Evolutionary conservation across 352 stramenopile species (phyloP), one percentile per base, ranked within the genome.

Genomic region (Aphanomyces astaci): DNA sequence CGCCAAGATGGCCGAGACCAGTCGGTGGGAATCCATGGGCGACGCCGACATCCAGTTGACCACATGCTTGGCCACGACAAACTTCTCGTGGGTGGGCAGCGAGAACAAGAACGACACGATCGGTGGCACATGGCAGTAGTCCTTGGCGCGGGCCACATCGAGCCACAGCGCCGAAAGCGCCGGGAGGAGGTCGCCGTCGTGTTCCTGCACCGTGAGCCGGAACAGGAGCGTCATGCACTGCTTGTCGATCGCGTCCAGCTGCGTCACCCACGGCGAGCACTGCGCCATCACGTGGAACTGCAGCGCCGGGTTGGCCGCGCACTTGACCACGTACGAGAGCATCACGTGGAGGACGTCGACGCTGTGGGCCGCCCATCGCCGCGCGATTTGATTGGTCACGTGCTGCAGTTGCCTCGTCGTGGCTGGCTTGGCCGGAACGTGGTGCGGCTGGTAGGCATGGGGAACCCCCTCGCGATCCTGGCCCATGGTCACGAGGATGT

Each of bases 191-290:
- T 7, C 36, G 36, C 36, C 36, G 15, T 60, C 13, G 17, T 59
- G 43, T 17, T 57, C 62, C 30, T 51, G 22, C 22, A n/a, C n/a
- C n/a, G 62, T 68, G 51, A 68, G 28, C 2, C 62, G 62, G 51
- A 68, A 57, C 32, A 68, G 62, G 4, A 48, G 30, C n/a, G 48
- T 59, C 51, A 60, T 24, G 32, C 9, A 59, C 15, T 43, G 15
- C 24, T 25, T 15, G 62, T 48, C 30, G 4, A 59, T 68, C 17
- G 22, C 13, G 4, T 30, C 0, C 22, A 68, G 33, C 17, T 32
- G 22, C 1, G 57, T 7, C 5, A 59, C 46, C 62, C 62, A 68
- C 30, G 51, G 48, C 3, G 25, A 1, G 19, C 40, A 24, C 17
- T 36, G 24, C 22, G 49, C 43, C 27, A 68, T 31, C n/a, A 68